These are phyloP conservation scores for Datura wrightii DNA, from an alignment of 257 asterid genomes.

Conservation along the genomic window DNA sequence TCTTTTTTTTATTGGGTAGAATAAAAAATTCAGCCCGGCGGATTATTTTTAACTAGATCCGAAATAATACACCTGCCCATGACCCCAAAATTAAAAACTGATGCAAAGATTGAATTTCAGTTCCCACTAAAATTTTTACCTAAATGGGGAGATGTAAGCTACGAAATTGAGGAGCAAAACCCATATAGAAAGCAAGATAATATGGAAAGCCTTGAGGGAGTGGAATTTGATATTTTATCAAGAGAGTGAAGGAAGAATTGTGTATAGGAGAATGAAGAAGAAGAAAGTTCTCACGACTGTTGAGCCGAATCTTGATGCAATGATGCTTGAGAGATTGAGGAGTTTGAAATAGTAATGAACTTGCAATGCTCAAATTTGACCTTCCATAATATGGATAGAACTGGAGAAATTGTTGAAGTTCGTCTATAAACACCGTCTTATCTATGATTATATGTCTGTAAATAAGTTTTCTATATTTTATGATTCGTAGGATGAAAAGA, in stretches of 20 bases:
- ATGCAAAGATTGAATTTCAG: constrained; percentile 46
- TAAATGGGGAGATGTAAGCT: constrained; percentile 52
- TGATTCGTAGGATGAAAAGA: background rate
- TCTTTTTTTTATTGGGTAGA: too few species aligned
- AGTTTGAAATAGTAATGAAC: constrained; percentile 75
- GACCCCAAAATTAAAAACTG: background rate
- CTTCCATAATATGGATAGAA: constrained; percentile 76
- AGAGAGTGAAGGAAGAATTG: constrained; percentile 53
- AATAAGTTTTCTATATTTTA: background rate
- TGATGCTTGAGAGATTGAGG: constrained; percentile 72
- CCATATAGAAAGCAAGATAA: constrained; percentile 32
- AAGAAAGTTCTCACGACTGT: constrained; percentile 56
- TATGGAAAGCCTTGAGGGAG: constrained; percentile 38
- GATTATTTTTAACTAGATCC: too few species aligned
- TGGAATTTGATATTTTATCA: constrained; percentile 46
- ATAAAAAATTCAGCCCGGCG: too few species aligned
- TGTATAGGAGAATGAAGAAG: constrained; percentile 48
- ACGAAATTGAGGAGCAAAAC: constrained; percentile 34
- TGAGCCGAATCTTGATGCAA: constrained; percentile 62
- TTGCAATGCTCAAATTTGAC: constrained; percentile 88
- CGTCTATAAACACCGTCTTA: background rate
- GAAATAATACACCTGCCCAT: too few species aligned
- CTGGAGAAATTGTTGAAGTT: constrained; percentile 86
- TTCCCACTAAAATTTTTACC: constrained; percentile 57
- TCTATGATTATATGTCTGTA: background rate